Base-by-base conservation (phyloP, 2,329 filamentous ascomycete genomes). In the Sporothrix schenckii region DNA sequence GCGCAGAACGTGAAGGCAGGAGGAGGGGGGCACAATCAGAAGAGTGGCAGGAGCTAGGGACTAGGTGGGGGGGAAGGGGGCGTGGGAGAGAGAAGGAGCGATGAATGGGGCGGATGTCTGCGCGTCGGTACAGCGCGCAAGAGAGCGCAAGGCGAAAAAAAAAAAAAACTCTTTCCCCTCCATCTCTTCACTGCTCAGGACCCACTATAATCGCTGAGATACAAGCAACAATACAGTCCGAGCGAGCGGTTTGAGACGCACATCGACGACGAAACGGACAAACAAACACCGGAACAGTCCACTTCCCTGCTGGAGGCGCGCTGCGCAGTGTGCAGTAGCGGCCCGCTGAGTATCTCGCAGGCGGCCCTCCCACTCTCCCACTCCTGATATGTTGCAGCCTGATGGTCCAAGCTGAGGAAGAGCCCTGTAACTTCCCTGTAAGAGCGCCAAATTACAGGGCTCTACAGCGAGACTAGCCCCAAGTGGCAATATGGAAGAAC, bases 71-170 rank as follows among this genome's bases (percentile, higher is more conserved):
- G 61, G 39, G 56, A 34, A 60, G 56, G 30, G 27, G 58, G 60
- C 60, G 60, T 63, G 60, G 61, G 41, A 53, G 50, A 24, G 24
- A 24, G 50, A 39, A 21, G 47, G 47, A 30, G 49, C 27, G 47
- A 66, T n/a, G 49, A 54, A 66, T 66, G 63, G 63, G 63, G 63
- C 65, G 34, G n/a, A 41, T 67, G 44, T 41, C 21, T 53, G 49
- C 63, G 63, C 63, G 63, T 66, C 14, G 34, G n/a, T 11, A 10
- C 19, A 16, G 13, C 41, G 44, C 41, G 61, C 61, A 30, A 24
- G 34, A 24, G 61, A 16, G 58, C 41, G 61, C 61, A 50, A 65
- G 61, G 61, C 41, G 44, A 50, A 50, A 65, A 65, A 3, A 30
- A 3, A 30, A 30, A 49, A n/a, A 11, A n/a, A 27, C 41, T 65